Conservation (phyloP, 1,284 basidiomycete species). For the Tausonia pullulans region DNA sequence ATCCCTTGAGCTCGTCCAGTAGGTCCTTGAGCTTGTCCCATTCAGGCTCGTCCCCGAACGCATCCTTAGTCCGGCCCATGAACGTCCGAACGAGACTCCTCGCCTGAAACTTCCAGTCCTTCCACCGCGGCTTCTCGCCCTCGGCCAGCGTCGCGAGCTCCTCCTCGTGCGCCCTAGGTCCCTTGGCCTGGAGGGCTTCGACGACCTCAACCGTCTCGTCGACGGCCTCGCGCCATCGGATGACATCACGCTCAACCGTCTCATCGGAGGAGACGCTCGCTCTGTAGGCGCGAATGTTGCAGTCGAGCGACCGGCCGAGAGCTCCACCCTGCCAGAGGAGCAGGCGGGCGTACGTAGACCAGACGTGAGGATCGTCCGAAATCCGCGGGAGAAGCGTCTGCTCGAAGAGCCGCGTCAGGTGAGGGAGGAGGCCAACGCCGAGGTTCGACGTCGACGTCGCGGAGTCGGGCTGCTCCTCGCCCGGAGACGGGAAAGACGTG, state of each 20-base stretch:
- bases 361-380: slow-evolving; percentile 57
- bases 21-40: slow-evolving; percentile 56
- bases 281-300: slow-evolving; percentile 73
- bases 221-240: slow-evolving; percentile 60
- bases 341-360: slow-evolving; percentile 67
- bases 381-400: slow-evolving; percentile 64
- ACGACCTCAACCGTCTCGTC: slow-evolving; percentile 69
- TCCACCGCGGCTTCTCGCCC: slow-evolving; percentile 32
- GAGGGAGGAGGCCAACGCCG: slow-evolving; percentile 50
- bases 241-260: slow-evolving; percentile 51
- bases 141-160: slow-evolving; percentile 22
- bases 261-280: slow-evolving; percentile 54
- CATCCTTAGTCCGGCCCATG: slow-evolving; percentile 57
- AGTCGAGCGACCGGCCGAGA: slow-evolving; percentile 66
- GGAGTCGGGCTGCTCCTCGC: slow-evolving; percentile 31
- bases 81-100: slow-evolving; percentile 80
- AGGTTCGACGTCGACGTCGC: slow-evolving; percentile 44
- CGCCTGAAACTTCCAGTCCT: slow-evolving; percentile 71
- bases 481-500: slow-evolving; percentile 42
- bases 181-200: slow-evolving; percentile 69
- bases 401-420: slow-evolving; percentile 61
- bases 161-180: slow-evolving; percentile 48
- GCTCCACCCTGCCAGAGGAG: slow-evolving; percentile 51
- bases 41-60: slow-evolving; percentile 75
- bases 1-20: slow-evolving; percentile 35